Conservation (phyloP, 192 early-diverging fungal species). For the Cetraspora pellucida region DNA sequence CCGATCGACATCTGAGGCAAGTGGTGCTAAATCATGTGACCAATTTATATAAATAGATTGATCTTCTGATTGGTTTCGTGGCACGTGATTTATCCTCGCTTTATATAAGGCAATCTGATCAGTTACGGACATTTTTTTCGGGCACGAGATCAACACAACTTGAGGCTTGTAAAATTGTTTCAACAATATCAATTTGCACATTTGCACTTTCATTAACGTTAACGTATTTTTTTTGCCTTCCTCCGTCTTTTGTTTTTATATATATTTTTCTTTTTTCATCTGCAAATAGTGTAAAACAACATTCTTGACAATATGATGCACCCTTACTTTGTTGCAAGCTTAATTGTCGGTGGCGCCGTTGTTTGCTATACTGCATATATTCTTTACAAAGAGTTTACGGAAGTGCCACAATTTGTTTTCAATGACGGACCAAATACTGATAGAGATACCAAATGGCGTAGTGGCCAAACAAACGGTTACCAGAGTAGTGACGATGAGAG, state of each 20-base stretch:
- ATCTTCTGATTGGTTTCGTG: too few relatives aligned
- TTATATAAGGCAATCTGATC: too few relatives aligned
- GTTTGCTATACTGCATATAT: constrained; percentile 8
- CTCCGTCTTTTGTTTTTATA: too few relatives aligned
- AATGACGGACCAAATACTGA: not conserved
- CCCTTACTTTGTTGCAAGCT: not conserved
- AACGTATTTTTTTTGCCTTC: not conserved
- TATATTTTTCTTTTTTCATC: too few relatives aligned
- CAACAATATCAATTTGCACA: not conserved
- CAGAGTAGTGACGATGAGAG: not conserved
- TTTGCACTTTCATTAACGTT: not conserved
- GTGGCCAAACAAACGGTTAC: not conserved
- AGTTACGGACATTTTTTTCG: not conserved
- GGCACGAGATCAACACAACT: not conserved
- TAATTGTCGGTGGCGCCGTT: not conserved
- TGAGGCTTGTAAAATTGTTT: not conserved
- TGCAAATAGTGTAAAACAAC: too few relatives aligned
- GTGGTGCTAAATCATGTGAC: too few relatives aligned
- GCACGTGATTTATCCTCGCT: too few relatives aligned
- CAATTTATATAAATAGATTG: too few relatives aligned
- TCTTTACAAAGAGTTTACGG: not conserved
- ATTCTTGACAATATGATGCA: constrained; percentile 6
- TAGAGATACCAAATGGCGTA: not conserved
- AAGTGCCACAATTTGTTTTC: not conserved
- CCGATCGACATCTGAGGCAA: too few relatives aligned